Evolutionary conservation across 108 stramenopile species (phyloP), one percentile per base, ranked within the genome.

Genomic region (Mediolabrus comicus): DNA sequence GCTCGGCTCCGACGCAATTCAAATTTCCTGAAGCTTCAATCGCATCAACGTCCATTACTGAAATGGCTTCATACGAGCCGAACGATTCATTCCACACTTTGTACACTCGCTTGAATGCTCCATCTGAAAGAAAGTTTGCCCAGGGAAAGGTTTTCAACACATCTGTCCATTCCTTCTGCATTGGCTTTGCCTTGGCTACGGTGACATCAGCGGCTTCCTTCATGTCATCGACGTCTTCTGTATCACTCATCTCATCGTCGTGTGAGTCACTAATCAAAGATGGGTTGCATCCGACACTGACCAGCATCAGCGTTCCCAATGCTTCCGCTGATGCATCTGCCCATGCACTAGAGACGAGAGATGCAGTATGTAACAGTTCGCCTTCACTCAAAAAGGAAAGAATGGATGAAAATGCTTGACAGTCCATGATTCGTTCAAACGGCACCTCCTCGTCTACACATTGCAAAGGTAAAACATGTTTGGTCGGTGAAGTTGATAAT

Each of bases 31-130:
- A 70, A 25, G 62, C 55, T 12, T 67, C 70, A 31, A 98, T 86
- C 4, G 70, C 53, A 25, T 88, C 67, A 14, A 92, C 70, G 72
- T 97, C 89, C 98, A 96, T 95, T 8, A 97, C 87, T 7, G 91
- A 87, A n/a, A 96, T 41, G 22, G 96, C 96, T 69, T 96, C 96
- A 35, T 77, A 74, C 13, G 71, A 60, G 39, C 70, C 25, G 0
- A 62, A 61, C 13, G 55, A 26, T 11, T 69, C 36, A 67, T 92
- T 91, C 83, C 86, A 89, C 10, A 95, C 96, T 52, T 82, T 80
- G 68, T 81, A 96, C 14, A 97, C 95, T 27, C 74, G 72, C 79
- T 98, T 98, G 83, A 89, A 97, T 8, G 89, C 93, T 19, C 98
- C 98, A 59, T 96, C 94, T 10, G 91, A 82, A 3, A 98, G 77